Evolutionary conservation across 179 eudicot genomes (phyloP), one percentile per base, ranked within the genome.

Genomic region (Gypsophila paniculata): DNA sequence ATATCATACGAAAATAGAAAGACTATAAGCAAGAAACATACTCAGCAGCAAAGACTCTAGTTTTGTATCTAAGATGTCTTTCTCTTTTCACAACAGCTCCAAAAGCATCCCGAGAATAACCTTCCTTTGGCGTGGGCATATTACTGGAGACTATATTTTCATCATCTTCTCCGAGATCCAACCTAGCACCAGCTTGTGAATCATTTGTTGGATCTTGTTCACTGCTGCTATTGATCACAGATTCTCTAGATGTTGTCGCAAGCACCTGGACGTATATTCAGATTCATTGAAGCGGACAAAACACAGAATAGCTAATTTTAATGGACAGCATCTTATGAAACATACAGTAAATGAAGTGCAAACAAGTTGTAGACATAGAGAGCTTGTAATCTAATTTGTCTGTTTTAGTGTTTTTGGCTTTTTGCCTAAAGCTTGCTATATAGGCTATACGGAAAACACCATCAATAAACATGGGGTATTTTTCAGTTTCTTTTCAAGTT

Each of bases 41-140:
- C 99, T 92, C 99, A 15, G 99, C 97, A 70, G 97, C 97, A 83
- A 95, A 95, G 69, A 89, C 89, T 71, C 92, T 86, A 29, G 99
- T 95, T 80, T 94, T 86, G 77, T 90, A 90, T 90, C 99, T 82
- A 75, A 92, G 95, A 82, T 82, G 89, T 84, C 86, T 87, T 53
- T 90, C 93, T 71, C 93, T 88, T 78, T 82, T 74, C 72, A 75
- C 58, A 70, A 77, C 78, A 26, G 77, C 76, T 67, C 81, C 75
- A 17, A 89, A 80, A 73, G 84, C 66, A 78, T 86, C 89, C 72
- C 66, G 73, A 18, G 72, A 70, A 73, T 71, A 79, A 73, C 70
- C 85, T 68, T 84, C 83, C 65, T 74, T 63, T 44, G 84, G 75
- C 59, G 75, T 61, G 73, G 72, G 66, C 65, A 73, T 75, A 72